These are phyloP conservation scores for Trichoderma reesei DNA, from an alignment of 495 filamentous ascomycete species.

Conservation along the genomic window DNA sequence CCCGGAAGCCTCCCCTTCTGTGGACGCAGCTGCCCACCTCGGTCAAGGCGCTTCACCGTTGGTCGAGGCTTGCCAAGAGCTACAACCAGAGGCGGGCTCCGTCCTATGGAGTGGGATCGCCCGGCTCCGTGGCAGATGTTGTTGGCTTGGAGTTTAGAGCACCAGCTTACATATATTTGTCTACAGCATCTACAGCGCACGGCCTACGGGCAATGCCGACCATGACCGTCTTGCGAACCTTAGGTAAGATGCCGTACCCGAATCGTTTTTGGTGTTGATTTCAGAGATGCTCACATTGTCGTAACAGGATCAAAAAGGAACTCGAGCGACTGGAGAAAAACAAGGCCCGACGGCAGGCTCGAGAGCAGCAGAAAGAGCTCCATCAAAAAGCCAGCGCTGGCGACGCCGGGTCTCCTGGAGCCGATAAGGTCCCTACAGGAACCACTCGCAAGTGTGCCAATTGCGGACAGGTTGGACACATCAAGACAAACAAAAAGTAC, in stretches of 20 bases:
- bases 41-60: neutral
- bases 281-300: neutral
- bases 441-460: constrained; percentile 95
- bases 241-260: constrained; percentile 18
- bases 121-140: neutral
- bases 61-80: neutral
- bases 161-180: constrained; percentile 16
- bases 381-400: constrained; percentile 30
- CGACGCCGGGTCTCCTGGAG: constrained; percentile 40
- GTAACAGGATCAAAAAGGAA: constrained; percentile 58
- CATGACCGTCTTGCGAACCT: constrained; percentile 28
- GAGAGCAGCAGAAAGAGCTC: constrained; percentile 76
- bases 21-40: neutral
- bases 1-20: neutral
- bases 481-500: constrained; percentile 98
- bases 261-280: neutral
- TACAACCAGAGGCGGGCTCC: neutral
- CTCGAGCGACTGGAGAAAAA: constrained; percentile 77
- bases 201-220: constrained; percentile 68
- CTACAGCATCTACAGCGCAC: constrained; percentile 36
- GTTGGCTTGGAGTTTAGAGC: constrained; percentile 2
- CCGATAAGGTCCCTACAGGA: constrained; percentile 42
- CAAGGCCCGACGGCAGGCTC: constrained; percentile 78
- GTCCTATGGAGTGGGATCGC: constrained; percentile 5
- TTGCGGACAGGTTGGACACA: constrained; percentile 90